Evolutionary conservation across 371 early-diverging fungal species (phyloP).

Genomic region (Syncephalastrum racemosum): DNA sequence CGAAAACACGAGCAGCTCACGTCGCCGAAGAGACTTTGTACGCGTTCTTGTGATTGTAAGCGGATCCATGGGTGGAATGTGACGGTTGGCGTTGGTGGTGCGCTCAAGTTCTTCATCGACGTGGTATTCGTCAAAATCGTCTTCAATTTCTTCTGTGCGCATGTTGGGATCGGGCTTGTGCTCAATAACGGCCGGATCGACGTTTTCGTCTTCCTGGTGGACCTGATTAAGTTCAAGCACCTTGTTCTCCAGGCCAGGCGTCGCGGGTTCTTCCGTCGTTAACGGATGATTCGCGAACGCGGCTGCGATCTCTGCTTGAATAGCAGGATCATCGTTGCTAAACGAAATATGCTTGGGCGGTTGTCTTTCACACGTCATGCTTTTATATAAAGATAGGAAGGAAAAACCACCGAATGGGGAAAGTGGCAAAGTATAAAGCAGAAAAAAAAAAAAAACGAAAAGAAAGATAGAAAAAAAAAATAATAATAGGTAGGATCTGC

Average conservation of each 20-base stretch:
- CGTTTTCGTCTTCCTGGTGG: neutral
- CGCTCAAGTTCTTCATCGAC: conserved; percentile 25
- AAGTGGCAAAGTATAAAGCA: too few species aligned
- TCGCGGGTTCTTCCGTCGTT: conserved; percentile 18
- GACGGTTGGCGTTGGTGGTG: conserved; percentile 34
- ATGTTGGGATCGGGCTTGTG: conserved; percentile 13
- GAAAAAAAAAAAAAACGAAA: too few species aligned
- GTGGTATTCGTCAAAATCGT: conserved; percentile 18
- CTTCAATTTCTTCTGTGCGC: conserved; percentile 8
- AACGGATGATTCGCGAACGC: conserved; percentile 13
- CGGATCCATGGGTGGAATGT: conserved; percentile 19
- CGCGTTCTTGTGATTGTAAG: conserved; percentile 19
- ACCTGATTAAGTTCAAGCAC: conserved; percentile 9
- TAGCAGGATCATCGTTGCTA: too few species aligned
- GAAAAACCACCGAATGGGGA: too few species aligned
- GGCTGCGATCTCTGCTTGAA: neutral
- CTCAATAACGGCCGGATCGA: conserved; percentile 8
- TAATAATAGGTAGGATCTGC: too few species aligned
- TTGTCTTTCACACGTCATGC: too few species aligned
- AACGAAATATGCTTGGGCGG: too few species aligned
- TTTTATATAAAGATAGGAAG: too few species aligned
- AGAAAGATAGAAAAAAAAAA: too few species aligned
- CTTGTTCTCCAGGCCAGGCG: conserved; percentile 6
- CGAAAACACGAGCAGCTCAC: conserved; percentile 13
- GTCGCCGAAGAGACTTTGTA: conserved; percentile 7